Percentiles rank a stretch among this genome's conserved stretches.
Conservation (phyloP, 78 protist genomes). For the Polysphondylium violaceum region DNA sequence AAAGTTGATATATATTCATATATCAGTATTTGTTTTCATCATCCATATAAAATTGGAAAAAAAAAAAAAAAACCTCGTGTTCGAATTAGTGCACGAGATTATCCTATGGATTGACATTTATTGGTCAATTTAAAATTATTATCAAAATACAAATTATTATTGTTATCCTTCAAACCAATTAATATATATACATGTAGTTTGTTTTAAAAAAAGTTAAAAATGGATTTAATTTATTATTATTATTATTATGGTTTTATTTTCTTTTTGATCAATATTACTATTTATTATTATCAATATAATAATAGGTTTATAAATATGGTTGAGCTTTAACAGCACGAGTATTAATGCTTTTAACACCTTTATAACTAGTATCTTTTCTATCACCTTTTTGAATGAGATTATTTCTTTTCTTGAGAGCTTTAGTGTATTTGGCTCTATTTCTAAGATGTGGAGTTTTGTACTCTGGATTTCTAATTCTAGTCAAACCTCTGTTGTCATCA, state of each 20-base stretch:
- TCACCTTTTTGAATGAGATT: neutral
- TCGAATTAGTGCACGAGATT: too few relatives aligned
- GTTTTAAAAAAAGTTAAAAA: too few relatives aligned
- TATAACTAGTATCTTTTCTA: slow-evolving; percentile 42
- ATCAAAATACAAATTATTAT: too few relatives aligned
- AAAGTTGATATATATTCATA: too few relatives aligned
- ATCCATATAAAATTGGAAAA: too few relatives aligned
- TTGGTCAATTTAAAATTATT: too few relatives aligned
- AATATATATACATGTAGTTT: neutral
- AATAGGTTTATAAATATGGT: slow-evolving; percentile 28
- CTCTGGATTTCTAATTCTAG: slow-evolving; percentile 38
- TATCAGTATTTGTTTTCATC: too few relatives aligned
- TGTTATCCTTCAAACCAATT: too few relatives aligned
- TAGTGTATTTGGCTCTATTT: slow-evolving; percentile 25
- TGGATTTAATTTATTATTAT: neutral
- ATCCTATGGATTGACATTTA: too few relatives aligned
- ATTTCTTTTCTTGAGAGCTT: slow-evolving; percentile 23
- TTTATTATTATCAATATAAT: neutral
- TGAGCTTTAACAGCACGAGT: neutral
- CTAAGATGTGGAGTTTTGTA: slow-evolving; percentile 44
- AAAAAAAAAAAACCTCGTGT: too few relatives aligned
- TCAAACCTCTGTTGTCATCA: slow-evolving; percentile 69
- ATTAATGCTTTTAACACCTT: slow-evolving; percentile 34
- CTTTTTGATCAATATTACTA: too few relatives aligned
- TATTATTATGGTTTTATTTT: neutral